phyloP scores from a whole-genome alignment of 108 stramenopile species.

The Phaeodactylum tricornutum region DNA sequence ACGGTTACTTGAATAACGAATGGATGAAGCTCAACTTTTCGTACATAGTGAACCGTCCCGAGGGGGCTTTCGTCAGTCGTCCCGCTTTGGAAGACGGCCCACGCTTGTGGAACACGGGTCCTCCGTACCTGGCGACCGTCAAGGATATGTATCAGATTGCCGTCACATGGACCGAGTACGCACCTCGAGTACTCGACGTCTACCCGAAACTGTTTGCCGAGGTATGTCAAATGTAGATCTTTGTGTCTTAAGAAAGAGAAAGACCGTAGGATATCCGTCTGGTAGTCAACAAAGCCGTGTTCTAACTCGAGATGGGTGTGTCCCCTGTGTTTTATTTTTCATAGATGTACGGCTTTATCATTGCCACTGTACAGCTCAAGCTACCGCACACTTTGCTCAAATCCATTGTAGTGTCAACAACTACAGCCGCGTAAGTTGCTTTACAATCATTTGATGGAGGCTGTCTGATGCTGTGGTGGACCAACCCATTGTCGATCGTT shows the following conservation, averaged over 20 bases:
- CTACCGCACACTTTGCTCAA: slow-evolving; percentile 54
- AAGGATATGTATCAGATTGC: slow-evolving; percentile 63
- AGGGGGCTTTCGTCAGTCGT: not conserved
- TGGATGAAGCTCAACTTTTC: slow-evolving; percentile 14
- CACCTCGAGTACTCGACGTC: slow-evolving; percentile 49
- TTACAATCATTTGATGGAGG: too few relatives aligned
- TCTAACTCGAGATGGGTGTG: too few relatives aligned
- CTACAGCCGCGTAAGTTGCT: not conserved
- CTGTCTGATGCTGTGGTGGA: too few relatives aligned
- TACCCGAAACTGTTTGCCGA: slow-evolving; percentile 58
- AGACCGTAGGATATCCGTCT: too few relatives aligned
- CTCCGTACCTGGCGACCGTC: slow-evolving; percentile 70
- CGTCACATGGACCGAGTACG: slow-evolving; percentile 59
- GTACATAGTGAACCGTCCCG: not conserved
- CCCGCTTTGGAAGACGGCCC: slow-evolving; percentile 26
- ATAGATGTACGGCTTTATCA: slow-evolving; percentile 54
- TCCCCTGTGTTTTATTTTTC: slow-evolving; percentile 27
- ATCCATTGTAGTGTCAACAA: slow-evolving; percentile 54
- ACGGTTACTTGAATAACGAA: slow-evolving; percentile 10
- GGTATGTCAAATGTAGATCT: not conserved
- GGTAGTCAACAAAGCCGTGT: too few relatives aligned
- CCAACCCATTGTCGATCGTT: slow-evolving; percentile 53
- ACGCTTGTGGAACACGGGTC: slow-evolving; percentile 55
- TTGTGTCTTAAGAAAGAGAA: too few relatives aligned
- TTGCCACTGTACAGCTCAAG: slow-evolving; percentile 61